Conservation (phyloP, 495 filamentous ascomycete species). For the Neurospora sp. region DNA sequence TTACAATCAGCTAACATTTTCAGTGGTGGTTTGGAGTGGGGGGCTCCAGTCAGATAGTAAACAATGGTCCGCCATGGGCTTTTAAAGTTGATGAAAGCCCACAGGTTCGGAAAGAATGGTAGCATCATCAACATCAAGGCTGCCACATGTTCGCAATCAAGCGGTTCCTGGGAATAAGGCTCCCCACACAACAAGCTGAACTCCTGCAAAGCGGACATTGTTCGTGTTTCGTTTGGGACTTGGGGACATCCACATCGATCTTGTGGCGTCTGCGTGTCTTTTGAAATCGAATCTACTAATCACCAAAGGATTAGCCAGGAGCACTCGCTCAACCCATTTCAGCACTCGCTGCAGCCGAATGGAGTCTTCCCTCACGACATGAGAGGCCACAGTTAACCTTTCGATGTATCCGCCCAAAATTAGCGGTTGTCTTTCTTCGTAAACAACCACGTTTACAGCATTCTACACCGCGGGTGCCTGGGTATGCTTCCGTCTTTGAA, state of each 20-base stretch:
- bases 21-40: neutral
- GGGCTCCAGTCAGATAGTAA: neutral
- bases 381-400: neutral
- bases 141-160: neutral
- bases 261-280: neutral
- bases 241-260: neutral
- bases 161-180: neutral
- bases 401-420: neutral
- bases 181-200: neutral
- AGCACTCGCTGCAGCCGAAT: neutral
- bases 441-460: neutral
- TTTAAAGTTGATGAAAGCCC: neutral
- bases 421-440: neutral
- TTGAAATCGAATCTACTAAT: neutral
- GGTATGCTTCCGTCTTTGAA: neutral
- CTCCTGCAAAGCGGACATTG: neutral
- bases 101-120: neutral
- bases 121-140: neutral
- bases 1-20: neutral
- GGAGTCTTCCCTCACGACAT: neutral
- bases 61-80: neutral
- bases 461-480: neutral
- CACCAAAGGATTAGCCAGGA: neutral
- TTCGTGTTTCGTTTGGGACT: neutral
- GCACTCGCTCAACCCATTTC: neutral